Base-by-base conservation (phyloP, 768 basidiomycete genomes). In the Albatrellus ellisii region DNA sequence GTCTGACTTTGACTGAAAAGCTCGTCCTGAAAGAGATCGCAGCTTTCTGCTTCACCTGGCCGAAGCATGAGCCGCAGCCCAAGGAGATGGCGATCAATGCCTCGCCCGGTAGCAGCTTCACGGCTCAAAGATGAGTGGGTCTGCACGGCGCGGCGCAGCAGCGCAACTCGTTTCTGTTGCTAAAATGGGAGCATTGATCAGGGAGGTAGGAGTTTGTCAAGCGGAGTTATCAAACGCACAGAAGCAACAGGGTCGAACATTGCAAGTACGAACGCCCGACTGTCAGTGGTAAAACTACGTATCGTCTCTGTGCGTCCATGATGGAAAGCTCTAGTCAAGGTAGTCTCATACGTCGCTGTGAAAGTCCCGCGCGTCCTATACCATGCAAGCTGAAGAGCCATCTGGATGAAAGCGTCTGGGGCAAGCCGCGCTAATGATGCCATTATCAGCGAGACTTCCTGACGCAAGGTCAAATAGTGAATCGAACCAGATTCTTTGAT, bases 281-380 rank as follows among this genome's bases (percentile, higher is more conserved):
- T 82, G 47, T 90, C 84, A 15, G 61, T 62, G 39, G 77, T 82
- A 33, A 84, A 65, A 0, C 79, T 72, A 20, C 91, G 75, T 40
- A 97, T 77, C 0, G 87, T 90, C 56, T 97, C 92, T 1, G 91
- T 95, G 14, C 92, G 74, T 12, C 89, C 92, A 47, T 79, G 76
- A 46, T 79, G 66, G 63, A 92, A 92, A 58, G 84, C 70, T 20
- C 89, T 74, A 2, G 92, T 94, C 25, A 92, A 70, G 0, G 80
- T 86, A 0, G 91, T 95, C 61, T 97, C 92, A 57, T 97, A 95
- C 6, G 86, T 89, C 1, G 92, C 87, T 3, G 87, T 86, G 52
- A 87, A 80, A 44, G 67, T 62, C 9, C 75, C 77, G 35, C 78
- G 82, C 17, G 77, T 75, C 56, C 72, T 74, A 63, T 83, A 87